Base-by-base conservation (phyloP, 257 asterid species). In the Fraxinus cuspidata region DNA sequence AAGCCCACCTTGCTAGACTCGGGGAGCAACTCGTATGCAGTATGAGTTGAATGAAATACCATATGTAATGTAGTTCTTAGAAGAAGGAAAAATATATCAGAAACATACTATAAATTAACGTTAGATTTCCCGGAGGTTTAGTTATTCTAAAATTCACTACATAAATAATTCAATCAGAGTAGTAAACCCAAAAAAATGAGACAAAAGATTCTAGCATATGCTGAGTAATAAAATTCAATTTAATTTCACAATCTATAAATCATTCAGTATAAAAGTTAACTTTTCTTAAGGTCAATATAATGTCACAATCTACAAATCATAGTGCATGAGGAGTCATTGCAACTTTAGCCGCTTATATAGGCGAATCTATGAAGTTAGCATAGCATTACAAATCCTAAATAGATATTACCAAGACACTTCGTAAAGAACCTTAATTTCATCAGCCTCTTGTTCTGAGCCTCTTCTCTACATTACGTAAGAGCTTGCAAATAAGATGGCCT, bases 381-480 rank as follows among this genome's bases (percentile, higher is more conserved):
- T 69, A 38, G 32, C 35, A 28, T 31, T 63, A 73, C 31, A 56
- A 58, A 67, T 21, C 77, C 28, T 70, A 19, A 7, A 76, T 72
- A 72, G 63, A 71, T 77, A 3, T 71, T 40, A 68, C 74, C 66
- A 63, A 68, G 47, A 76, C 65, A 69, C 68, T 76, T 34, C 51
- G 72, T n/a, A 73, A 60, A 78, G 67, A 75, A 93, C 99, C 97
- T 95, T 95, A 79, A 95, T 95, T 84, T 95, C 97, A 67, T 82
- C 56, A 31, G 96, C 99, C 98, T 82, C 93, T 88, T n/a, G 99
- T 93, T 47, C 98, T 97, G 81, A 95, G 97, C 86, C 99, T 89
- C 83, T 90, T 90, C 73, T 95, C 98, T 75, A 95, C 98, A 78
- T 95, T 91, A 79, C 99, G 91, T 88, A 95, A 83, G 72, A 95